Evolutionary conservation across 2,329 filamentous ascomycete species (phyloP).

Genomic region (Teratosphaeriaceae sp.): DNA sequence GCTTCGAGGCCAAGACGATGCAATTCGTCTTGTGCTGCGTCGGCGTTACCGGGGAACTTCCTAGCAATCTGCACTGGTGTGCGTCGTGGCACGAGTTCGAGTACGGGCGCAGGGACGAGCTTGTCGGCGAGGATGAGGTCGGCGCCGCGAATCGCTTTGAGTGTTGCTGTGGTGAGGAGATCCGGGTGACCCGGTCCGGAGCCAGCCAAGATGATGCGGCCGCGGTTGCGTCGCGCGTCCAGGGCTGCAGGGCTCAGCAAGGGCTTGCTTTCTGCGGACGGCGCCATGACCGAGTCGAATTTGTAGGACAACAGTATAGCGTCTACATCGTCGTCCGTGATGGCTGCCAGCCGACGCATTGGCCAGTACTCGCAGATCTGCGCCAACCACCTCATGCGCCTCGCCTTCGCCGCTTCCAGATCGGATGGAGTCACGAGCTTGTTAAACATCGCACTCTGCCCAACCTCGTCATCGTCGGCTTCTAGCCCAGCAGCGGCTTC

Average conservation of each 20-base stretch:
- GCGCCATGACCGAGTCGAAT: conserved; percentile 29
- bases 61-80: conserved; percentile 87
- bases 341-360: conserved; percentile 68
- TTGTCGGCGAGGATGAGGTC: conserved; percentile 82
- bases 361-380: conserved; percentile 99
- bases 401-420: conserved; percentile 63
- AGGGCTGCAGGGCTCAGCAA: conserved; percentile 22
- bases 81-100: conserved; percentile 83
- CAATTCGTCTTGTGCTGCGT: conserved; percentile 86
- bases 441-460: conserved; percentile 80
- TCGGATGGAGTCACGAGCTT: conserved; percentile 70
- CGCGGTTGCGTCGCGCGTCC: conserved; percentile 37
- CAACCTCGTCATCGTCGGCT: conserved; percentile 54
- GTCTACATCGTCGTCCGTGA: conserved; percentile 74
- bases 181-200: conserved; percentile 91
- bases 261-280: conserved; percentile 23
- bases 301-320: conserved; percentile 68
- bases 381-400: conserved; percentile 84
- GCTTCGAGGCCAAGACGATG: conserved; percentile 69
- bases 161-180: conserved; percentile 75
- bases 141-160: conserved; percentile 67
- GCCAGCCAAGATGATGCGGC: conserved; percentile 80
- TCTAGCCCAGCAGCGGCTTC: conserved; percentile 38
- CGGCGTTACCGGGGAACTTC: conserved; percentile 96
- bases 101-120: conserved; percentile 73